Evolutionary conservation across 345 rosid genomes (phyloP).

Genomic region (Litchi chinensis): DNA sequence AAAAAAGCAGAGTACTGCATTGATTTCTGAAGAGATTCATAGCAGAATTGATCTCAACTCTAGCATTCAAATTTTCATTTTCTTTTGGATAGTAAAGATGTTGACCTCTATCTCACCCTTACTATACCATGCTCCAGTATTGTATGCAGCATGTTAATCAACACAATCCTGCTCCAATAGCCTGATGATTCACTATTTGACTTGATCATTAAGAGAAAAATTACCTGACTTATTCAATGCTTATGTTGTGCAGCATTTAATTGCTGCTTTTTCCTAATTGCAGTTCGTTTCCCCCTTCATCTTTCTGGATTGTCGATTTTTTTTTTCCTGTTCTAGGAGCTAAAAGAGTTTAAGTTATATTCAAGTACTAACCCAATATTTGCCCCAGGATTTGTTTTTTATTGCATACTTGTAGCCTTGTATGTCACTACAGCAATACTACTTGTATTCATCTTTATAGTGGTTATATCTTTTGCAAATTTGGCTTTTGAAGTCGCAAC

Average conservation of each 20-base stretch:
- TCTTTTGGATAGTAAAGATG: too few relatives aligned
- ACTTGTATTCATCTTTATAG: neutral
- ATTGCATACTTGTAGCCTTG: neutral
- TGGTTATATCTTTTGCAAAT: neutral
- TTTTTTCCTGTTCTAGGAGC: neutral
- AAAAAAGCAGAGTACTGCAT: neutral
- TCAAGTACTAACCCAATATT: neutral
- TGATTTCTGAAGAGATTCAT: neutral
- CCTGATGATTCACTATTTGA: neutral
- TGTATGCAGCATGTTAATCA: slow-evolving; percentile 1
- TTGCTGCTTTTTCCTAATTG: slow-evolving; percentile 9
- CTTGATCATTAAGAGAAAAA: neutral
- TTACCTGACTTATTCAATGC: neutral
- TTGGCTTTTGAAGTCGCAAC: neutral
- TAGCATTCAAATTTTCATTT: neutral
- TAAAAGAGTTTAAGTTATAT: neutral
- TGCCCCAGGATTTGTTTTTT: neutral
- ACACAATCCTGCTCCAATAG: neutral
- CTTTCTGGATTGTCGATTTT: neutral
- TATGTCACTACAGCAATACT: neutral
- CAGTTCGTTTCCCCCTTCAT: neutral
- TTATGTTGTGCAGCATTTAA: neutral
- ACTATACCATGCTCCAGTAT: neutral
- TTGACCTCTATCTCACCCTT: neutral
- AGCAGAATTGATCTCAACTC: neutral